A percentile compares a stretch with the other conserved stretches of the same genome.
Conservation (phyloP, 2,329 filamentous ascomycete genomes). For the Ophidiomyces ophidiicola region DNA sequence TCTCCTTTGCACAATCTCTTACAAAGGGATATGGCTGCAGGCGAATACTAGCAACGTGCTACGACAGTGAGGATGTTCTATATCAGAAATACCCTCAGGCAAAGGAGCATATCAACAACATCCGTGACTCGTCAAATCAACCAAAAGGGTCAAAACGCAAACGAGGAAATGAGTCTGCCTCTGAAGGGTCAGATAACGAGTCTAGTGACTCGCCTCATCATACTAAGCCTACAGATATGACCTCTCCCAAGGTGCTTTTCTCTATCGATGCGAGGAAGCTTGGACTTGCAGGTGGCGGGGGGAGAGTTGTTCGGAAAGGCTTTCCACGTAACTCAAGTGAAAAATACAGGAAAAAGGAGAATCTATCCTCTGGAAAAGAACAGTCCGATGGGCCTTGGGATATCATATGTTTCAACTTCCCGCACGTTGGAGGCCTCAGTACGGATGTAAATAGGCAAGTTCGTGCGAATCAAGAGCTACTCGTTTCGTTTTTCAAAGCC, state of each 20-base stretch:
- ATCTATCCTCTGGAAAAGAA: not conserved
- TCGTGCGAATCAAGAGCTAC: constrained; percentile 63
- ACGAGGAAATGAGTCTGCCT: constrained; percentile 12
- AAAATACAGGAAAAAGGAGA: not conserved
- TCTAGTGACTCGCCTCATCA: not conserved
- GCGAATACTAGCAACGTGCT: constrained; percentile 34
- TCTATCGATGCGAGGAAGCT: constrained; percentile 36
- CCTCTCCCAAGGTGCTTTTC: constrained; percentile 27
- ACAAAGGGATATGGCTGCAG: constrained; percentile 31
- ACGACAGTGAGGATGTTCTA: constrained; percentile 39
- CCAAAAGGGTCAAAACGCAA: constrained; percentile 15
- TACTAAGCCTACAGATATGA: not conserved
- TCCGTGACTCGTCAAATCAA: constrained; percentile 14
- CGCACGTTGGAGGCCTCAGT: constrained; percentile 81
- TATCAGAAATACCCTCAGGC: constrained; percentile 63
- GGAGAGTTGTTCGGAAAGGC: constrained; percentile 35
- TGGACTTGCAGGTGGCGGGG: constrained; percentile 25
- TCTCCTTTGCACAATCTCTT: constrained; percentile 38
- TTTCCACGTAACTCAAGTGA: constrained; percentile 19
- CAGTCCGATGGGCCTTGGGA: constrained; percentile 45
- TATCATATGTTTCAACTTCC: constrained; percentile 88
- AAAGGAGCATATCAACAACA: constrained; percentile 43
- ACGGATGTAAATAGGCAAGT: constrained; percentile 94
- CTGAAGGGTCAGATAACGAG: constrained; percentile 4
- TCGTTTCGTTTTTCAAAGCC: constrained; percentile 39